Base-by-base conservation (phyloP, 176 grass and related monocot genomes). In the Carex pumila region DNA sequence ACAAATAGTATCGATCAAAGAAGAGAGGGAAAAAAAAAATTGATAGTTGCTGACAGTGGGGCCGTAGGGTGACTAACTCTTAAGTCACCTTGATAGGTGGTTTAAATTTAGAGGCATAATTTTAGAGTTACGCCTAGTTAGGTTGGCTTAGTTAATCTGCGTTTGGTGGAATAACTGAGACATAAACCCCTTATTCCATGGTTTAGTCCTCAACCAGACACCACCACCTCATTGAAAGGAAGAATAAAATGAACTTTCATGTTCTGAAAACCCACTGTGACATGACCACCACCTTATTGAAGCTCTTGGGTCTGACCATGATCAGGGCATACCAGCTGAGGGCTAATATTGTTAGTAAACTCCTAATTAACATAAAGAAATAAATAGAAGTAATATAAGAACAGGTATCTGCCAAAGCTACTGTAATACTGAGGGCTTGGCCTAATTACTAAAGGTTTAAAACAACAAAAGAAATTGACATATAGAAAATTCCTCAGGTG, bases 401-500 rank as follows among this genome's bases (percentile, higher is more conserved):
- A 32, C 6, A 15, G 12, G 22, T 77, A 75, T 29, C n/a, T 53
- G 5, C 45, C 19, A 29, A 52, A 53, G 47, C 19, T 53, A 53
- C 47, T 52, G 6, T 13, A 22, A 30, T 75, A 29, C 71, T 14
- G 71, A 75, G 45, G 21, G 43, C 4, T 31, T 64, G 62, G 4
- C 5, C 58, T 61, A 66, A 82, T 15, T 8, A 67, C 53, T 14
- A 0, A 8, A 49, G 29, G 49, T 18, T 15, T 22, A 34, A 67
- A 55, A 56, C 79, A 54, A 68, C 39, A 83, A 83, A 68, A 49
- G 4, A 82, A 82, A 82, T 54, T 65, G 15, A 82, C 45, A 82
- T 14, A 21, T 34, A 50, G 8, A n/a, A 66, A 83, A 50, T 31
- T 82, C 63, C 90, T 41, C 84, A 94, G 95, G 92, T 98, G 79